Base-by-base conservation (phyloP, 371 early-diverging fungal genomes). In the Synchytrium microbalum region DNA sequence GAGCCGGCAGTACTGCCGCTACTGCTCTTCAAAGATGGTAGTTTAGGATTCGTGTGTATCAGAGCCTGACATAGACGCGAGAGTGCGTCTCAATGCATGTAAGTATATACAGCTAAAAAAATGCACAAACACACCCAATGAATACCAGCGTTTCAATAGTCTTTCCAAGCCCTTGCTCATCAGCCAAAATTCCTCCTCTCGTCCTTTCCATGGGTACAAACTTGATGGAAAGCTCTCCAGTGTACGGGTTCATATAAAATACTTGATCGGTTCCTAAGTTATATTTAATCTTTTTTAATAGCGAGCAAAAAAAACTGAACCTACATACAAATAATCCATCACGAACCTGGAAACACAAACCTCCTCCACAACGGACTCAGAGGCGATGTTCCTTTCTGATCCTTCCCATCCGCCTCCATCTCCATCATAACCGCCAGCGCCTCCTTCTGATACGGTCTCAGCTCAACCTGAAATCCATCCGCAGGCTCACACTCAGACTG, bases 131-230 rank as follows among this genome's bases (percentile, higher is more conserved):
- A n/a, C n/a, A n/a, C n/a, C n/a, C n/a, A n/a, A n/a, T n/a, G n/a
- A n/a, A n/a, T n/a, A n/a, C n/a, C n/a, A n/a, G n/a, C n/a, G n/a
- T n/a, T n/a, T n/a, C n/a, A n/a, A n/a, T n/a, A n/a, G n/a, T n/a
- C n/a, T n/a, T n/a, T n/a, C n/a, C n/a, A n/a, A n/a, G n/a, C n/a
- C n/a, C n/a, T n/a, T n/a, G 5, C 59, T 2, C 3, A 58, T 5
- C 59, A 2, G 90, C 90, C 30, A 90, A 60, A 32, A 90, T 88
- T 1, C 90, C 90, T 13, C 88, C 88, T 23, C 79, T 73, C 60
- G 83, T 81, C 23, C 74, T 72, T 28, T 71, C 64, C 30, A 79
- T 79, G 26, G 77, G 68, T 0, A 86, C 86, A 57, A 81, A 82
- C 3, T 75, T 69, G 16, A 84, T 64, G 19, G 75, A 76, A 58